A percentile compares a stretch with the other conserved stretches of the same genome.
phyloP scores from a whole-genome alignment of 768 basidiomycete species.

The Polyporus arcularius region DNA sequence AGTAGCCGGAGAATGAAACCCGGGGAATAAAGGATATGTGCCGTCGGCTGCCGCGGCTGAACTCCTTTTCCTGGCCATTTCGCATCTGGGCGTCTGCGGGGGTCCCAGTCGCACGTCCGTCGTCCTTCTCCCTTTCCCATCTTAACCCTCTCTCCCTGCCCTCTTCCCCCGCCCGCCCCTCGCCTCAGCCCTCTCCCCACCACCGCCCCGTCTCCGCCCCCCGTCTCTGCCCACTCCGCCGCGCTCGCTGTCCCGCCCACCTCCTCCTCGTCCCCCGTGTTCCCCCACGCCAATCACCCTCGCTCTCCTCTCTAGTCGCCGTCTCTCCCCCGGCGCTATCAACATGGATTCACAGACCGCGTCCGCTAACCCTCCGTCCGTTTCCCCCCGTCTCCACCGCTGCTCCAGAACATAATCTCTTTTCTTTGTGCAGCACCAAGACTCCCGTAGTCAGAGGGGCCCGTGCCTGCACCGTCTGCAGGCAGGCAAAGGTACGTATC shows the following conservation, averaged over 20 bases:
- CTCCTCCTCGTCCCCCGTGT: not conserved
- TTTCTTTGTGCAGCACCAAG: constrained; percentile 35
- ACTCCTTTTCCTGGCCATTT: not conserved
- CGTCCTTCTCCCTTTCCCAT: not conserved
- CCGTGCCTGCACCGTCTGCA: constrained; percentile 81
- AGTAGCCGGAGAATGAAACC: constrained; percentile 19
- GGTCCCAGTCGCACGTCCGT: not conserved
- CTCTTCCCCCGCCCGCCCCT: not conserved
- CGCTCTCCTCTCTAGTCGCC: constrained; percentile 13
- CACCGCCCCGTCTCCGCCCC: not conserved
- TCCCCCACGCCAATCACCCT: not conserved
- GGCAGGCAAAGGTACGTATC: constrained; percentile 68
- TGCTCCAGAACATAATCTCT: not conserved
- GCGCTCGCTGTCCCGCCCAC: not conserved
- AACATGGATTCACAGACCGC: constrained; percentile 16
- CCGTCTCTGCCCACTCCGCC: not conserved
- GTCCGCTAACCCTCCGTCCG: not conserved
- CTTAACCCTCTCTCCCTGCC: not conserved
- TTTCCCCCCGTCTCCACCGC: not conserved
- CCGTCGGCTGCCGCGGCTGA: not conserved
- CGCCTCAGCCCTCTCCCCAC: not conserved
- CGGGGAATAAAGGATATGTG: constrained; percentile 14
- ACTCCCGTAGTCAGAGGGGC: constrained; percentile 49
- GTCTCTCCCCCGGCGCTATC: not conserved
- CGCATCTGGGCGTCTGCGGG: not conserved